Base-by-base conservation (phyloP, 257 asterid species). In the Solanum habrochaites region DNA sequence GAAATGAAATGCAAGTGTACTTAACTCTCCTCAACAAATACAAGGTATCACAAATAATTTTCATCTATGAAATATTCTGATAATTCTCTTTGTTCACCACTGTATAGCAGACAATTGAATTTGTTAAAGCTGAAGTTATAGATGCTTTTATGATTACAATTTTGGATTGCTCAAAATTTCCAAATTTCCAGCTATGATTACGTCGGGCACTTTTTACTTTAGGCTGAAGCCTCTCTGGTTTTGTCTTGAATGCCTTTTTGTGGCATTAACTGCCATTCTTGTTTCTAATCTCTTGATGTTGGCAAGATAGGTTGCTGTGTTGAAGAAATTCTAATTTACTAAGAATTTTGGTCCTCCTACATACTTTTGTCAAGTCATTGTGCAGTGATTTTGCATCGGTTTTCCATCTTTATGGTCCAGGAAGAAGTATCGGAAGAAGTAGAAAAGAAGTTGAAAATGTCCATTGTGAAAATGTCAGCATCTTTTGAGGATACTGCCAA, bases 401-500 rank as follows among this genome's bases (percentile, higher is more conserved):
- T 82, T 52, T 39, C 64, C 78, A 73, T 88, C 83, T 88, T 84
- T 49, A 29, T 84, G 32, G 86, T 92, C 91, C 93, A 94, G 98
- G 91, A 88, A 64, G 88, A 88, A 74, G 90, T 70, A 72, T 88
- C 89, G 56, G 92, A 75, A 84, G 96, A 92, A 89, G 87, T 88
- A 69, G 92, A 91, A 90, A 91, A 86, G 90, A 89, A 90, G 87
- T 86, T 90, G 74, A 94, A 87, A 90, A 89, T 90, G 43, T 88
- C 92, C 88, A 86, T 94, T 83, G 37, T 87, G 88, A 96, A 91
- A 87, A 94, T 95, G 95, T 92, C 96, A 82, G 92, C 94, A 72
- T 91, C 89, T 88, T 96, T 96, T 88, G 91, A 93, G 60, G 91
- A 94, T 91, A 94, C 98, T 88, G 92, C 88, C 83, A 92, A 93